Base-by-base conservation (phyloP, 306 rosid genomes). In the Dalbergia cochinchinensis region DNA sequence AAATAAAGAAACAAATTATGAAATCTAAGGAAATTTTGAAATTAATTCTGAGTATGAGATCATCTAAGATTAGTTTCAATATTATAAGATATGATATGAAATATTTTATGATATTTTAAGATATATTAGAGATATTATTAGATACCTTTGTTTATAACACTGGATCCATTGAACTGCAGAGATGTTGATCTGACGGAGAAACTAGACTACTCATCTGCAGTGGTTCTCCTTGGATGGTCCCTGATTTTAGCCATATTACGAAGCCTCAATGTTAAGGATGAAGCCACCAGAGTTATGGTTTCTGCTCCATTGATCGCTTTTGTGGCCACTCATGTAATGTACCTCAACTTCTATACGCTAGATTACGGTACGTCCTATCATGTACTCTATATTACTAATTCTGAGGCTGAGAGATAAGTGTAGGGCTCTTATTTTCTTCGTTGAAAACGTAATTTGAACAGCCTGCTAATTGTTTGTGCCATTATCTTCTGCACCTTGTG, bases 171-270 rank as follows among this genome's bases (percentile, higher is more conserved):
- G 69, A 37, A 65, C 71, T 84, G 86, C 92, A 90, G 96, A 80
- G 96, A 92, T 44, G 92, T 94, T 69, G 91, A 87, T 80, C 63
- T 90, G 77, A 94, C 92, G 4, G 96, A 94, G 87, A 90, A 88
- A 73, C 86, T 94, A 18, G 91, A 94, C 89, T 92, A 89, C 88
- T 90, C 94, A 44, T 91, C 96, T 79, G 94, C 94, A 4, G 92
- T 94, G 83, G 81, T 90, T 83, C 69, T 90, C 45, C 90, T 94
- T 58, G 97, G 96, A 72, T 92, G 81, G 84, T 94, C 97, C 11
- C 91, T 90, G 74, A 86, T 89, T 87, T 78, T 92, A 76, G 87
- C 92, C 41, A 82, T 89, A 76, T 83, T 90, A 73, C 86, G 97
- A 82, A 80, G 92, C 77, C 89, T 89, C 66, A 76, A 87, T 19